Evolutionary conservation across 78 protist species (phyloP).

Genomic region (Dictyostelium citrinum): DNA sequence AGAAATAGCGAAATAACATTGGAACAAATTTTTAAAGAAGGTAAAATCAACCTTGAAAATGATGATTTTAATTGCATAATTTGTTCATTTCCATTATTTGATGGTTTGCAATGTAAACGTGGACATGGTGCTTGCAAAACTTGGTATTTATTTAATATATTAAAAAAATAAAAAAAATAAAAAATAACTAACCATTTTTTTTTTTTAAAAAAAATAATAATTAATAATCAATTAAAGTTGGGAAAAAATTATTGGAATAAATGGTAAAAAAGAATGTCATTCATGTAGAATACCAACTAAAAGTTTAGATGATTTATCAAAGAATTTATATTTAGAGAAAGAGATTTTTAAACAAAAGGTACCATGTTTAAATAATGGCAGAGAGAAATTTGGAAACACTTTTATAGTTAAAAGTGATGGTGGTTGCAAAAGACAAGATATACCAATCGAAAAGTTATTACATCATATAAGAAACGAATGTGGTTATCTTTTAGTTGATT

Average conservation of each 20-base stretch:
- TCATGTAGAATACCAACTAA: neutral
- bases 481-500: neutral
- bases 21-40: neutral
- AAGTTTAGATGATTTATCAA: neutral
- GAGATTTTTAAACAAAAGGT: neutral
- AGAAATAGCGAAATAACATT: neutral
- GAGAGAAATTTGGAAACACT: neutral
- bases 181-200: neutral
- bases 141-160: neutral
- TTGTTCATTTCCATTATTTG: neutral
- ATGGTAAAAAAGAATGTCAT: neutral
- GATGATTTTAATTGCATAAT: neutral
- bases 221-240: neutral
- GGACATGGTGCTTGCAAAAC: neutral
- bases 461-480: neutral
- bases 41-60: neutral
- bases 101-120: neutral
- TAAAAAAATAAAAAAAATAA: neutral
- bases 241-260: neutral
- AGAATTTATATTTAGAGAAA: neutral
- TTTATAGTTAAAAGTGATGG: neutral
- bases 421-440: neutral
- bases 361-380: neutral
- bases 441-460: neutral
- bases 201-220: neutral